Evolutionary conservation across 2,329 filamentous ascomycete genomes (phyloP).

Genomic region (Amesomyces nigricolor): DNA sequence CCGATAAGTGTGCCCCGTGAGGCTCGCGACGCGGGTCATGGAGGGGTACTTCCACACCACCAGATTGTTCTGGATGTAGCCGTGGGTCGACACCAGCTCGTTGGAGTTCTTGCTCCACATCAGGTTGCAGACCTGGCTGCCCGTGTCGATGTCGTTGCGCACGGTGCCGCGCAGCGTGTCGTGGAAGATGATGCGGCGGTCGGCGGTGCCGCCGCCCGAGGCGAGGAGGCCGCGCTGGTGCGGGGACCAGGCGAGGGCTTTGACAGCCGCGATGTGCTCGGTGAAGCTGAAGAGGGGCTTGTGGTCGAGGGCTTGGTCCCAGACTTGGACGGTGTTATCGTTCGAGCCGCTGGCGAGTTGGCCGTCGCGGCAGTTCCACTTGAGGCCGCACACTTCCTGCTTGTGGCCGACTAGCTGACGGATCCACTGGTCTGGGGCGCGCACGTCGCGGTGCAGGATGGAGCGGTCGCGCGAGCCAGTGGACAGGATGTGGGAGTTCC

Average conservation of each 20-base stretch:
- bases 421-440: conserved; percentile 84
- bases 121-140: conserved; percentile 97
- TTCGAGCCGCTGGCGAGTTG: conserved; percentile 95
- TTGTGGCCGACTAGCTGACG: conserved; percentile 88
- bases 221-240: conserved; percentile 93
- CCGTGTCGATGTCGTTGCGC: conserved; percentile 88
- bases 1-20: conserved; percentile 94
- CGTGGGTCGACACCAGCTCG: conserved; percentile 94
- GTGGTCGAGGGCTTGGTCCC: conserved; percentile 92
- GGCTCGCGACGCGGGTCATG: conserved; percentile 92
- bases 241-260: conserved; percentile 96
- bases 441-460: conserved; percentile 94
- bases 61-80: conserved; percentile 97
- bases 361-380: conserved; percentile 95
- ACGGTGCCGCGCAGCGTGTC: conserved; percentile 80
- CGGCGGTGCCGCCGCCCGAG: conserved; percentile 90
- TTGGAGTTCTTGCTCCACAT: conserved; percentile 97
- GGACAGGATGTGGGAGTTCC: conserved; percentile 96
- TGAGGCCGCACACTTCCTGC: conserved; percentile 93
- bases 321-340: conserved; percentile 98
- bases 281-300: conserved; percentile 90
- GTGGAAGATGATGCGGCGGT: conserved; percentile 96
- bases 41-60: conserved; percentile 99
- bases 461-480: conserved; percentile 89
- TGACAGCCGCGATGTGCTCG: conserved; percentile 92